Conservation (phyloP, 2,329 filamentous ascomycete genomes). For the Paecilomyces dactylethromorphus region DNA sequence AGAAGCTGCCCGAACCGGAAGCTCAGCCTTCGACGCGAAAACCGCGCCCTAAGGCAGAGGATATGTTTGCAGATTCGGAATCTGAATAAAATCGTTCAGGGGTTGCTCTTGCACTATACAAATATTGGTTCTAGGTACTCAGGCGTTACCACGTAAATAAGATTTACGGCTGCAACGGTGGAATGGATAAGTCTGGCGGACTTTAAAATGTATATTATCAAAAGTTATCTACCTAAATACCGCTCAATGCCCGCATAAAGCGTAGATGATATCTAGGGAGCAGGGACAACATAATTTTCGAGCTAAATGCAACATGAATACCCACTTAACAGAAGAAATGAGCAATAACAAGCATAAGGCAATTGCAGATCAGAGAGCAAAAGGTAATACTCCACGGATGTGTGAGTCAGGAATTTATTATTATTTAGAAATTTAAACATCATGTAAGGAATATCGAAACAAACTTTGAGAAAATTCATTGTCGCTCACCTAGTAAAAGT, state of each 20-base stretch:
- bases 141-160: not conserved
- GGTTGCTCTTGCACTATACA: conserved; percentile 7
- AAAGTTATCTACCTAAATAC: not conserved
- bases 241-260: not conserved
- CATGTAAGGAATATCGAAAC: not conserved
- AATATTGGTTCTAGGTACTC: not conserved
- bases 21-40: conserved; percentile 34
- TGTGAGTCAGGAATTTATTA: not conserved
- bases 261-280: not conserved
- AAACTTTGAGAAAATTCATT: not conserved
- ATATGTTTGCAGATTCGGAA: conserved; percentile 82
- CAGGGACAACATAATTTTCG: not conserved
- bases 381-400: conserved; percentile 1
- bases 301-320: not conserved
- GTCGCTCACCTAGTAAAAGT: not conserved
- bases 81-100: conserved; percentile 32
- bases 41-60: conserved; percentile 67
- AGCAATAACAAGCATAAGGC: not conserved
- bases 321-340: not conserved
- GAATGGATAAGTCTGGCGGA: not conserved
- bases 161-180: not conserved
- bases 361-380: conserved; percentile 1
- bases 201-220: not conserved
- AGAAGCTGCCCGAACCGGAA: conserved; percentile 19
- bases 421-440: not conserved